Base-by-base conservation (phyloP, 202 grass and related monocot genomes). In the Digitaria exilis region DNA sequence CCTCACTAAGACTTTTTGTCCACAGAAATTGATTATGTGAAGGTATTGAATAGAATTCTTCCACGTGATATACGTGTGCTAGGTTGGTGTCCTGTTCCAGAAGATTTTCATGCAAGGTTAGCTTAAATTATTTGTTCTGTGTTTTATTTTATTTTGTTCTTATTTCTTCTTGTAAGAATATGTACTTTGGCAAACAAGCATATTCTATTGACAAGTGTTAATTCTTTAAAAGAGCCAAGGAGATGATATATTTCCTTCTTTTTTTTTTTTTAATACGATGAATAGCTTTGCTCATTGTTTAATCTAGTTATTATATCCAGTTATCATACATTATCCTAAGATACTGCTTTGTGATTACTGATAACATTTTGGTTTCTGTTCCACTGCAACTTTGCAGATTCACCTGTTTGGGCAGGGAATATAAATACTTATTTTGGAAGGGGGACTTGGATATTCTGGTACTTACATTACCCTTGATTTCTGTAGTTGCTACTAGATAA, bases 11-110 rank as follows among this genome's bases (percentile, higher is more conserved):
- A 59, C 71, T 24, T 16, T 79, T 84, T 75, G 26, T 90, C 32
- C 69, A 11, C 92, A 98, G 96, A 98, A 90, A 95, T 98, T 51
- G 92, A 95, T 91, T 95, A 95, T 90, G 92, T 93, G 73, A 93
- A 81, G 83, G 96, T 98, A 61, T 78, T 95, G 79, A 98, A 98
- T 63, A 95, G 84, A 93, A 88, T 92, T 44, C 90, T 95, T 77
- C 96, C 96, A 65, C 45, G 58, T 71, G 96, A 98, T 93, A 95
- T 98, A 88, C 82, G 90, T 65, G 91, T 98, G 54, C 75, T 91
- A 76, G 92, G 92, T 55, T 98, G 92, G 96, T 95, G 84, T 85
- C 87, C 96, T 69, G 87, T 98, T 88, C 56, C 87, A 59, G 77
- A 64, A 66, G 89, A 90, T 88, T 98, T 98, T 82, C 85, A 90